phyloP scores from a whole-genome alignment of 345 rosid species.

The Lepidium aucheri region DNA sequence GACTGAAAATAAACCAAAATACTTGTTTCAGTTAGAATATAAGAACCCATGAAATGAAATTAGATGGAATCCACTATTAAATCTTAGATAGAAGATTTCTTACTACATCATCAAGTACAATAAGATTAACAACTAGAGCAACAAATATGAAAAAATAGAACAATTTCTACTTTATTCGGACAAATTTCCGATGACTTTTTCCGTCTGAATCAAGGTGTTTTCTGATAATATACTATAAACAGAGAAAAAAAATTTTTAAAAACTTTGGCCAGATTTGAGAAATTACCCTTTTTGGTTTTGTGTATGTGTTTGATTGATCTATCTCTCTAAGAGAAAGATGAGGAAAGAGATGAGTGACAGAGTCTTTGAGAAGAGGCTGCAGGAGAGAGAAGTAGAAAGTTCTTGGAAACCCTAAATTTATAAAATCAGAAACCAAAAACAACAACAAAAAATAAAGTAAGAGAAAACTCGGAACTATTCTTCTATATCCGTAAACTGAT shows the following conservation, averaged over 20 bases:
- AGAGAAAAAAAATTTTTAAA: not conserved
- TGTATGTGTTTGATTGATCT: slow-evolving; percentile 11
- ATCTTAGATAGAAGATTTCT: not conserved
- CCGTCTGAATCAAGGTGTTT: no score
- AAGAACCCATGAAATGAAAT: not conserved
- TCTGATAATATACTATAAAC: slow-evolving; percentile 1
- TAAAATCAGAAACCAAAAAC: slow-evolving; percentile 11
- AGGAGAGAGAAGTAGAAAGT: slow-evolving; percentile 9
- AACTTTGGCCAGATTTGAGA: slow-evolving; percentile 17
- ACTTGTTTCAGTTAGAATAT: not conserved
- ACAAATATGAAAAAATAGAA: not conserved
- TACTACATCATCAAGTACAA: not conserved
- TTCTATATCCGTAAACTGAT: not conserved
- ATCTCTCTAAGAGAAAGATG: not conserved
- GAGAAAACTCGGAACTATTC: not conserved
- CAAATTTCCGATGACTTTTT: no score
- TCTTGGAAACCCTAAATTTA: slow-evolving; percentile 46
- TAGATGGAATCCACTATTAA: not conserved
- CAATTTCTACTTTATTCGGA: slow-evolving; percentile 6
- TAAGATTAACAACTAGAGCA: not conserved
- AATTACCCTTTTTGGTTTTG: slow-evolving; percentile 15
- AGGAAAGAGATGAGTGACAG: not conserved
- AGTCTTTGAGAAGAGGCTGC: slow-evolving; percentile 7
- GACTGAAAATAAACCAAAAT: not conserved
- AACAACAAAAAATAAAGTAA: not conserved